Evolutionary conservation across 192 early-diverging fungal genomes (phyloP), one percentile per base, ranked within the genome.

Genomic region (Rhizoclosmatium sp.): DNA sequence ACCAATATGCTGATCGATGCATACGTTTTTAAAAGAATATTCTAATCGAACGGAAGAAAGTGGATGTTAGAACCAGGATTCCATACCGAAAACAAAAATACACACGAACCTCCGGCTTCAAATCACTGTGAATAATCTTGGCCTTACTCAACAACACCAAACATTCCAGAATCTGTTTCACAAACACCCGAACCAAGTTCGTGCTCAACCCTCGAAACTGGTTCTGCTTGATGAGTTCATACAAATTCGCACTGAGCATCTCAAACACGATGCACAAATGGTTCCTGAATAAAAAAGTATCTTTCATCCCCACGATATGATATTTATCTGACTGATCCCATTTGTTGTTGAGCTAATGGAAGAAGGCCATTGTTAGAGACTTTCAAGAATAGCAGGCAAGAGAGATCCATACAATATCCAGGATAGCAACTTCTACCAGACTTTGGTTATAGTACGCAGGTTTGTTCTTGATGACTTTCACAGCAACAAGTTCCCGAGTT

Each of bases 401-500:
- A 21, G 60, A 21, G 23, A 40, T n/a, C 42, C 81, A 64, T 83
- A 94, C 93, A 85, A 95, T 81, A 59, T 96, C 92, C 44, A 99
- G 87, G 78, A 99, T 97, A 12, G 94, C 91, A 5, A 98, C 94
- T 87, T 99, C 98, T 88, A 98, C 93, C 88, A 98, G 90, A 76
- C 94, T 95, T 84, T 99, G 98, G 82, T 97, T 95, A 85, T 96
- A 97, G 84, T 98, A 99, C 3, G 98, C 97, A 0, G 91, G 90
- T 83, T 96, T 97, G 85, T 99, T 99, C 81, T 99, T 99, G 71
- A 99, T 96, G 41, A 99, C 95, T 85, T 99, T 99, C 60, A 98
- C 92, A 21, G 96, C 98, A 45, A 96, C 92, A 23, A 93, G 85
- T 54, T 95, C 95, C 83, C 94, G 92, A 16, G 97, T 97, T 81